A percentile compares a stretch with the other conserved stretches of the same genome.
Conservation (phyloP, 495 filamentous ascomycete species). For the Aspergillus avenaceus region DNA sequence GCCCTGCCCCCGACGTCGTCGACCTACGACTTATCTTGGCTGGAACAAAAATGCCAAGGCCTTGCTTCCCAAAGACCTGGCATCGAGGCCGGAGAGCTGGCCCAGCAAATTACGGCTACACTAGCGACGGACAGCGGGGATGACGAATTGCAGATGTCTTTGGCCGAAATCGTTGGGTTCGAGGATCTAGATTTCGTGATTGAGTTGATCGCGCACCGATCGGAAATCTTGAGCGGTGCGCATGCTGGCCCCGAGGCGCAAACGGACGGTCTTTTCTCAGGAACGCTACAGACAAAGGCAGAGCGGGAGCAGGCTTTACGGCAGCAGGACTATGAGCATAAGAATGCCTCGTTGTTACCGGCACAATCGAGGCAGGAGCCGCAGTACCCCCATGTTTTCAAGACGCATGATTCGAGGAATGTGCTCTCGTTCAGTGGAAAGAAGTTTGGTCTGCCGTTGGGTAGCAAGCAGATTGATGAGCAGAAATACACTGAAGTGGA, state of each 20-base stretch:
- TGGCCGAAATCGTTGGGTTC: constrained; percentile 90
- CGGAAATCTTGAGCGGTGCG: constrained; percentile 50
- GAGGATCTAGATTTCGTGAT: constrained; percentile 88
- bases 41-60: constrained; percentile 58
- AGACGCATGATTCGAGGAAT: constrained; percentile 74
- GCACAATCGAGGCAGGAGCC: constrained; percentile 55
- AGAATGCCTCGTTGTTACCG: constrained; percentile 64
- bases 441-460: constrained; percentile 70
- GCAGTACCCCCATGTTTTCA: constrained; percentile 92
- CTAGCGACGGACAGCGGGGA: constrained; percentile 64
- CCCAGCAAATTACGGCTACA: constrained; percentile 66
- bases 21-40: constrained; percentile 56
- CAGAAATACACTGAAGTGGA: constrained; percentile 82
- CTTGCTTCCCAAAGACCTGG: constrained; percentile 58
- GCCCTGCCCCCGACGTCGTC: constrained; percentile 14
- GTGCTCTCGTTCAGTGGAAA: constrained; percentile 69
- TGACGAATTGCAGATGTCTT: constrained; percentile 78
- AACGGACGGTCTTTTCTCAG: constrained; percentile 46
- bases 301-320: constrained; percentile 75
- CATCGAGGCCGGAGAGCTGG: constrained; percentile 56
- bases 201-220: constrained; percentile 70
- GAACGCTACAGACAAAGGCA: constrained; percentile 64
- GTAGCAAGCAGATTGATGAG: constrained; percentile 56
- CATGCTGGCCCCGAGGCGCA: constrained; percentile 31
- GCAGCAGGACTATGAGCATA: constrained; percentile 76